Conservation (phyloP, 2,329 filamentous ascomycete genomes). For the Hymenoscyphus occultus region DNA sequence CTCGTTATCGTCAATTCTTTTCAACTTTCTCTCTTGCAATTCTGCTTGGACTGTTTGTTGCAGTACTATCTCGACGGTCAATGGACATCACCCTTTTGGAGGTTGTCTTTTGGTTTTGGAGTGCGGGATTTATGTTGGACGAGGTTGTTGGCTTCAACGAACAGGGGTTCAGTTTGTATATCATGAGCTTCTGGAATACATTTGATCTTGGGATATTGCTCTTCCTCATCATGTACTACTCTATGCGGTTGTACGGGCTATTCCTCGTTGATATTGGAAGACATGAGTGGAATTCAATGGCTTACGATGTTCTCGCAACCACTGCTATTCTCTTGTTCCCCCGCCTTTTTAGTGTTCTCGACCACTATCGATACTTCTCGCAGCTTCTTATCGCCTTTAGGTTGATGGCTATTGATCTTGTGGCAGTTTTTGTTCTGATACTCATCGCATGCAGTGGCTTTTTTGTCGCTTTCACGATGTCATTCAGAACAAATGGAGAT, state of each 20-base stretch:
- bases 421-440: slow-evolving; percentile 80
- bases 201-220: slow-evolving; percentile 90
- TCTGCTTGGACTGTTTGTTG: slow-evolving; percentile 79
- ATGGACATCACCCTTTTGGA: slow-evolving; percentile 80
- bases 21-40: slow-evolving; percentile 85
- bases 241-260: slow-evolving; percentile 82
- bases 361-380: slow-evolving; percentile 95
- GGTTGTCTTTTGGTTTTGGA: slow-evolving; percentile 96
- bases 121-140: slow-evolving; percentile 93
- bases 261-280: slow-evolving; percentile 70
- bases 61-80: slow-evolving; percentile 74
- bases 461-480: slow-evolving; percentile 89
- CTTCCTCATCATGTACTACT: slow-evolving; percentile 84
- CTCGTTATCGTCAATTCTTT: slow-evolving; percentile 85
- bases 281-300: slow-evolving; percentile 73
- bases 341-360: slow-evolving; percentile 85
- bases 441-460: slow-evolving; percentile 89
- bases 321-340: slow-evolving; percentile 88
- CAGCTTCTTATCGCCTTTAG: slow-evolving; percentile 91
- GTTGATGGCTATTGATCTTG: slow-evolving; percentile 86
- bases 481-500: slow-evolving; percentile 53
- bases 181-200: slow-evolving; percentile 97
- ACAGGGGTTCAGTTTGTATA: slow-evolving; percentile 92
- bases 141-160: slow-evolving; percentile 96
- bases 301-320: slow-evolving; percentile 90